Base-by-base conservation (phyloP, 2,329 filamentous ascomycete genomes). In the Corinectria fuckeliana region DNA sequence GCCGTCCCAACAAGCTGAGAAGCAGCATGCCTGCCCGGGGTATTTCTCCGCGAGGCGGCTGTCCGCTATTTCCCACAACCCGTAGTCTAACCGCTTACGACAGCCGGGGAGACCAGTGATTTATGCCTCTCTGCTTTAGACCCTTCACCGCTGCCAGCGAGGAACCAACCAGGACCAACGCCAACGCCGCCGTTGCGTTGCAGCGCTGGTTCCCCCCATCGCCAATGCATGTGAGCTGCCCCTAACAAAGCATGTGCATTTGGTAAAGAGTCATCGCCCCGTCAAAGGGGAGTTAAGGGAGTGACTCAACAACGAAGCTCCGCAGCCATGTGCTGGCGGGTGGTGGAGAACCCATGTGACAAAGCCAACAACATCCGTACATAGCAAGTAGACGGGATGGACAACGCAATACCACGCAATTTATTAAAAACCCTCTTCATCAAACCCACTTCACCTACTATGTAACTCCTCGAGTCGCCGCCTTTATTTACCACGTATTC, bases 301-400 rank as follows among this genome's bases (percentile, higher is more conserved):
- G 56, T 58, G 50, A 58, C 56, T 58, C 56, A 58, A 58, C 56
- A 53, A 58, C 56, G 9, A 28, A 18, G n/a, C 49, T 39, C 49
- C 49, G 36, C 49, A 26, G 41, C 30, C 50, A 32, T 52, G 38
- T 25, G 50, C 23, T 28, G 23, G 42, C 42, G 10, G n/a, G 42
- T 16, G 42, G 42, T 45, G 42, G 25, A 18, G 42, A n/a, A n/a
- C n/a, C n/a, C n/a, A 52, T 44, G 50, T 34, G 39, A 25, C 39
- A 18, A n/a, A 7, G 21, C 50, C 39, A 23, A 45, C 50, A 16
- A 28, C 36, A 38, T 38, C 16, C 36, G 20, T 18, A 28, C 23
- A 20, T 26, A n/a, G 18, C 42, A 26, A 30, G 4, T n/a, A 20
- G 36, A 16, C 7, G 36, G 36, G 36, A 18, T 9, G 36, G 7